Evolutionary conservation across 371 early-diverging fungal species (phyloP), one percentile per base, ranked within the genome.

Genomic region (Apophysomyces sp.): DNA sequence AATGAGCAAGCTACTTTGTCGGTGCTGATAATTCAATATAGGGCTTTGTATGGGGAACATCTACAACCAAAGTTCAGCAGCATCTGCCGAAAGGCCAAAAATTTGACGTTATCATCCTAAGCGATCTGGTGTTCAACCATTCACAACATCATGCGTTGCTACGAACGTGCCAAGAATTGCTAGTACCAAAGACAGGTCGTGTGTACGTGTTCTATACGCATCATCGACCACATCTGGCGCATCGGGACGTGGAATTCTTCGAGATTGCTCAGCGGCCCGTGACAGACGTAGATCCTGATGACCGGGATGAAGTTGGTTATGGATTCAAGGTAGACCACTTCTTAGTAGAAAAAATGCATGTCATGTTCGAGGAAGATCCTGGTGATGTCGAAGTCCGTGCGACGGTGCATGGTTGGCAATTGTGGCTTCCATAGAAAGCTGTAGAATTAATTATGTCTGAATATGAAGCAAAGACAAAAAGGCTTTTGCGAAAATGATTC

Each of bases 81-180:
- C 29, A 66, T 32, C 57, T 83, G 29, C 74, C 76, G 1, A 36
- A 29, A n/a, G 69, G 41, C 6, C 60, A 65, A 36, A 74, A 72
- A 3, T 96, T 80, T 63, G 96, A 97, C 69, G 84, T 94, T 13
- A 84, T 97, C 54, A 87, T 96, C 27, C 65, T 97, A 41, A 92
- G 92, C 41, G 97, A 97, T 67, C 81, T 97, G 12, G 86, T 97
- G 7, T 96, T 96, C 75, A 96, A 96, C 65, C 95, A 95, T 66
- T 89, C 90, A 15, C 87, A 94, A 56, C 93, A 94, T 54, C 75
- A 79, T 44, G 77, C 86, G 5, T 76, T 93, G 78, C 77, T 93
- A 36, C 77, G 76, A 36, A 89, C 92, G 0, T 88, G 90, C 51
- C 73, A 80, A 30, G 80, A 84, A 60, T 73, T 87, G 12, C 62